These are phyloP conservation scores for Globisporangium camurandrum DNA, from an alignment of 352 stramenopile species.

Conservation along the genomic window DNA sequence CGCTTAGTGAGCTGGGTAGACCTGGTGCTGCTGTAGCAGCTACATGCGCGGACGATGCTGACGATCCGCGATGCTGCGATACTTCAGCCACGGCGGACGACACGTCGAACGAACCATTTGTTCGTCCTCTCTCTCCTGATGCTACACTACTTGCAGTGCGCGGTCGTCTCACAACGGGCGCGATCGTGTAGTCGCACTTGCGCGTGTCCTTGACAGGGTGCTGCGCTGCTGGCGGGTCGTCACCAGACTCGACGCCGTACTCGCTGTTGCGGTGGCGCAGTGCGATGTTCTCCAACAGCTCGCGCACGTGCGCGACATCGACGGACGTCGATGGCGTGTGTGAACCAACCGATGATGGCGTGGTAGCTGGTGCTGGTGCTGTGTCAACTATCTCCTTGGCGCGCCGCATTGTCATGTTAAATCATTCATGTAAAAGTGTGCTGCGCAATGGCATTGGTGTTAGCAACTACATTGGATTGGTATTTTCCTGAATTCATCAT, in stretches of 20 bases:
- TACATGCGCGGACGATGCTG: neutral
- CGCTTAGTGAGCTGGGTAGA: neutral
- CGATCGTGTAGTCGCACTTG: slow-evolving; percentile 7
- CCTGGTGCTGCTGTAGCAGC: neutral
- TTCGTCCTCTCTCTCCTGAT: no score
- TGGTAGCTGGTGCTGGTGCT: no score
- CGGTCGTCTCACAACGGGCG: slow-evolving; percentile 4
- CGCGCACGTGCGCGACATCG: slow-evolving; percentile 3
- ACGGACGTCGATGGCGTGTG: neutral
- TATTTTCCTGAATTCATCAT: no score
- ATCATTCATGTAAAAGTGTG: no score
- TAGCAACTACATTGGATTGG: no score
- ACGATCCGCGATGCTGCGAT: neutral
- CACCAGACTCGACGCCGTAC: slow-evolving; percentile 6
- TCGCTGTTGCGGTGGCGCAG: slow-evolving; percentile 7
- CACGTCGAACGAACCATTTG: no score
- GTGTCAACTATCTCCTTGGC: no score
- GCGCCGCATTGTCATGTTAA: no score
- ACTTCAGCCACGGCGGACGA: neutral
- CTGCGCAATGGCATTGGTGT: no score
- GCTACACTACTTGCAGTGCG: no score
- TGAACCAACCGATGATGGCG: no score
- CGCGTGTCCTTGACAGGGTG: slow-evolving; percentile 8
- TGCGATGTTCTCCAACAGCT: slow-evolving; percentile 5
- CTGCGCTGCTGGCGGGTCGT: slow-evolving; percentile 4